Base-by-base conservation (phyloP, 441 rosid species). In the Sinapis alba region DNA sequence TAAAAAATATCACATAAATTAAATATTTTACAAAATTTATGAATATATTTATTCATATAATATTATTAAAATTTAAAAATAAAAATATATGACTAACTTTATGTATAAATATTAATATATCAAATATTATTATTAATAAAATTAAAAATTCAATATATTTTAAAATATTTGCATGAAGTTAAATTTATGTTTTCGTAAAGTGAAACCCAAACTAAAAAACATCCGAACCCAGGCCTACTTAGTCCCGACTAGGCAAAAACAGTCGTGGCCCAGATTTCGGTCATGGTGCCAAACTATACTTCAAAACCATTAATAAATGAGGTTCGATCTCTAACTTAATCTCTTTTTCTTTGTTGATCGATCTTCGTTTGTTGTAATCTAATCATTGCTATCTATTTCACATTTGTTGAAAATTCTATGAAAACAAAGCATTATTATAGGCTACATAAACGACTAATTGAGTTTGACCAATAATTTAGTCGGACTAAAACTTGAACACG, bases 381-480 rank as follows among this genome's bases (percentile, higher is more conserved):
- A 60, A 59, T 10, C 21, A 27, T 11, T 16, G 21, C 41, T 15
- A 28, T 61, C 23, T 4, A 9, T 2, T 60, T 60, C 8, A 61
- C 65, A 18, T 54, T 30, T 16, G 43, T 30, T 61, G 65, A 61
- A 61, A 16, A 9, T 30, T 32, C 53, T 13, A 27, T 27, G n/a
- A 19, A 61, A 50, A n/a, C 45, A 3, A 57, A 23, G 32, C 51
- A 62, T 21, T 71, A 47, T 71, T 71, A 15, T 47, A 6, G 12
- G 15, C 26, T 32, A 21, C 61, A 23, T 11, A 50, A 19, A 47
- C 32, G 24, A 47, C 30, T 3, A 45, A 47, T 20, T 62, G 7
- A 62, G 12, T 54, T 32, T 51, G 69, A 62, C 53, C 27, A 32
- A 50, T 51, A 15, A 62, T 62, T 62, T 53, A 47, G 3, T 72